phyloP scores from a whole-genome alignment of 345 rosid species.

The Salix viminalis region DNA sequence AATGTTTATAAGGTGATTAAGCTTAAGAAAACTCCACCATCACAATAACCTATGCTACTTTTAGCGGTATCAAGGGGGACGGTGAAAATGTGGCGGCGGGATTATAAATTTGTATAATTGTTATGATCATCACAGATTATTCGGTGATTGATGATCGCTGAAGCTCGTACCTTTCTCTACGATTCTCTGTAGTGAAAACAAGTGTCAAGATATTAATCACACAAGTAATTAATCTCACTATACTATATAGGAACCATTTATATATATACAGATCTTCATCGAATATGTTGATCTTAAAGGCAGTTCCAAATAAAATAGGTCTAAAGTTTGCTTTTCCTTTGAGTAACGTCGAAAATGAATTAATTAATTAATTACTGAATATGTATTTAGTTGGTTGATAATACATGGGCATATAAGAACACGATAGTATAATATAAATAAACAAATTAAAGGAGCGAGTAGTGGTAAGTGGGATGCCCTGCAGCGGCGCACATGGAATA shows the following conservation, averaged over 20 bases:
- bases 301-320: background rate
- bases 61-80: background rate
- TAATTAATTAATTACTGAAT: background rate
- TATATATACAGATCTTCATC: conserved; percentile 11
- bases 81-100: background rate
- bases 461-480: conserved; percentile 35
- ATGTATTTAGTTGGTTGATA: background rate
- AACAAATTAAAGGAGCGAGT: background rate
- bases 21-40: background rate
- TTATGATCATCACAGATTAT: background rate
- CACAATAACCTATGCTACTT: background rate
- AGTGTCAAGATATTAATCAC: conserved; percentile 19
- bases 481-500: conserved; percentile 51
- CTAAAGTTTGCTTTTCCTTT: background rate
- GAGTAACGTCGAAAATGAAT: background rate
- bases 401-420: background rate
- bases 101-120: background rate
- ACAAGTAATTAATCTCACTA: conserved; percentile 25
- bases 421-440: background rate
- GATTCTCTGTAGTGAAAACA: conserved; percentile 24
- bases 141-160: background rate
- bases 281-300: background rate
- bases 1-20: background rate
- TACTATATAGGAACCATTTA: background rate
- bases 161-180: background rate